phyloP scores from a whole-genome alignment of 371 early-diverging fungal species.

The Thermomucor indicae-seudaticae region DNA sequence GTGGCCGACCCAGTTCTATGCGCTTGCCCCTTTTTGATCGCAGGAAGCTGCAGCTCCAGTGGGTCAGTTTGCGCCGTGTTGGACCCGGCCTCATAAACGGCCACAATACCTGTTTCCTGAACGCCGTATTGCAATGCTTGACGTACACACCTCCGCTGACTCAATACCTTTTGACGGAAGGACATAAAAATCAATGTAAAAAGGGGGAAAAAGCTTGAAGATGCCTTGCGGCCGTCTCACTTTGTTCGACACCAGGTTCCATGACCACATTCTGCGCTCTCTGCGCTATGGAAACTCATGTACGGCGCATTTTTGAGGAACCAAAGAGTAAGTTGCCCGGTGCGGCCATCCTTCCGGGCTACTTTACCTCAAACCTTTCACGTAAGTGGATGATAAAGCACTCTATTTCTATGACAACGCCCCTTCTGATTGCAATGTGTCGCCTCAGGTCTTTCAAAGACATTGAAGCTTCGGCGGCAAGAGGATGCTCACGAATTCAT shows the following conservation, averaged over 20 bases:
- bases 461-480: conserved; percentile 76
- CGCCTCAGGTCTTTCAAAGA: conserved; percentile 60
- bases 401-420: not conserved
- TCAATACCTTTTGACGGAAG: conserved; percentile 61
- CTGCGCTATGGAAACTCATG: conserved; percentile 58
- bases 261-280: conserved; percentile 55
- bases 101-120: conserved; percentile 96
- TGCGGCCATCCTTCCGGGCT: conserved; percentile 61
- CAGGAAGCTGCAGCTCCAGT: conserved; percentile 42
- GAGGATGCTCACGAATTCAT: conserved; percentile 93
- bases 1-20: no score
- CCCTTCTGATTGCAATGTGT: not conserved
- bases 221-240: no score
- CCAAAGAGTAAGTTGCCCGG: conserved; percentile 32
- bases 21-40: conserved; percentile 45
- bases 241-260: no score
- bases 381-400: conserved; percentile 28
- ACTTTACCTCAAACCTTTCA: conserved; percentile 65
- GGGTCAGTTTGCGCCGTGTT: conserved; percentile 54
- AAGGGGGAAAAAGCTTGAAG: no score
- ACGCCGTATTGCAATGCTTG: conserved; percentile 90
- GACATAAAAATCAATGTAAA: conserved; percentile 53
- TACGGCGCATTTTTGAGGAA: conserved; percentile 38
- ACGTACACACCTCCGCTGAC: conserved; percentile 84
- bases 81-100: conserved; percentile 85